Evolutionary conservation across 345 rosid genomes (phyloP).

Genomic region (Sonneratia caseolaris): DNA sequence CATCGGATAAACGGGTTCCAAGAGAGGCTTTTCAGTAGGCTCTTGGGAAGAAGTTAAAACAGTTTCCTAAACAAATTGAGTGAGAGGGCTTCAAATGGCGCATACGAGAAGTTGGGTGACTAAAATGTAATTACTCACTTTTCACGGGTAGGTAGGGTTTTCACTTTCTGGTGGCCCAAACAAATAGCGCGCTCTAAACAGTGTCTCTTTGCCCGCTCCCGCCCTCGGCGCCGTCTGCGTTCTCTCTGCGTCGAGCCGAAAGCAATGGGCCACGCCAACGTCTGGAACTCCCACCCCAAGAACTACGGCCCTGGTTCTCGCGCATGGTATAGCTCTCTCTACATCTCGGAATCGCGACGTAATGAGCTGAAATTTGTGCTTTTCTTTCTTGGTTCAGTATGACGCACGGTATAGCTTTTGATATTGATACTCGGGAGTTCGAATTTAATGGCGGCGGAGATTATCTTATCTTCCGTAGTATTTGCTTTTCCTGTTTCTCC

Average conservation of each 20-base stretch:
- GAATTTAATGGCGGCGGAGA: background rate
- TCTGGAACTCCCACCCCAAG: slow-evolving; percentile 17
- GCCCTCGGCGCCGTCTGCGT: background rate
- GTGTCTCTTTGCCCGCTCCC: background rate
- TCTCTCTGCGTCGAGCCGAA: background rate
- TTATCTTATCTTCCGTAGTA: background rate
- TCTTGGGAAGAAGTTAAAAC: too few species aligned
- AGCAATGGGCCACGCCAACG: slow-evolving; percentile 13
- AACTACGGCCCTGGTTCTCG: slow-evolving; percentile 17
- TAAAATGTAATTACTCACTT: background rate
- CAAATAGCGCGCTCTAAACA: background rate
- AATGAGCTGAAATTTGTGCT: background rate
- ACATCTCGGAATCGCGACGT: background rate
- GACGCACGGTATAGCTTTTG: background rate
- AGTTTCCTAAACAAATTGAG: too few species aligned
- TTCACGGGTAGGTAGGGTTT: background rate
- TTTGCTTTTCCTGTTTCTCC: background rate
- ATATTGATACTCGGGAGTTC: background rate
- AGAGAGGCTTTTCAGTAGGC: too few species aligned
- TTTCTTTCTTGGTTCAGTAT: too few species aligned
- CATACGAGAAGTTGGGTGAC: background rate
- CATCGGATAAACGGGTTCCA: too few species aligned
- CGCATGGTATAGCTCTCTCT: slow-evolving; percentile 10
- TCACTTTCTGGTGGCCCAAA: background rate
- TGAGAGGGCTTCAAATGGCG: background rate